phyloP scores from a whole-genome alignment of 345 rosid genomes.

The Hypericum androsaemum region DNA sequence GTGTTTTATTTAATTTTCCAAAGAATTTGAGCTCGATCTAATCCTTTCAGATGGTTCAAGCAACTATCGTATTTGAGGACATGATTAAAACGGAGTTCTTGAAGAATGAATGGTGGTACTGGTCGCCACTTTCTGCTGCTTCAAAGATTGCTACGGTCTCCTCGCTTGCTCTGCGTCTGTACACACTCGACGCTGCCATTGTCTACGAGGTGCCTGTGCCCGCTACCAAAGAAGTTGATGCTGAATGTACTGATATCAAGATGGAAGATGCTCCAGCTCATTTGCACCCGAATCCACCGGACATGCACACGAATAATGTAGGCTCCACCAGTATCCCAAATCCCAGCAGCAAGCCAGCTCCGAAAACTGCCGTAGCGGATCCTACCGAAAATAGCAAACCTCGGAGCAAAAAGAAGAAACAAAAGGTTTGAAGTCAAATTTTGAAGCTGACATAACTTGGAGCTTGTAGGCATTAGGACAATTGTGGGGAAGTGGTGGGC shows the following conservation, averaged over 20 bases:
- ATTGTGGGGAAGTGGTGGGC: neutral
- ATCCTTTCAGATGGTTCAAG: slow-evolving; percentile 30
- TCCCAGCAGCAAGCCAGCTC: slow-evolving; percentile 9
- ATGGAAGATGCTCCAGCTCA: neutral
- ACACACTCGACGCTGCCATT: slow-evolving; percentile 31
- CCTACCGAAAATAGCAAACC: neutral
- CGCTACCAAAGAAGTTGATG: slow-evolving; percentile 5
- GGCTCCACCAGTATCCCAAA: slow-evolving; percentile 9
- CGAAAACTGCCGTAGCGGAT: neutral
- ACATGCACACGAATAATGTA: neutral
- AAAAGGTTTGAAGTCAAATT: slow-evolving; percentile 11
- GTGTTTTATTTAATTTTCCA: neutral
- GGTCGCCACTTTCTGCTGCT: slow-evolving; percentile 29
- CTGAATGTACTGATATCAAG: slow-evolving; percentile 6
- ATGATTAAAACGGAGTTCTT: slow-evolving; percentile 27
- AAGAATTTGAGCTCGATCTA: neutral
- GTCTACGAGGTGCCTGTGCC: slow-evolving; percentile 15
- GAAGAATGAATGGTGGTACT: slow-evolving; percentile 31
- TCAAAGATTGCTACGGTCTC: slow-evolving; percentile 25
- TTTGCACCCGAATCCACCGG: too few species aligned
- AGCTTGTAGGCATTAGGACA: neutral
- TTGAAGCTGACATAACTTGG: neutral
- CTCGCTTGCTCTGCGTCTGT: slow-evolving; percentile 27
- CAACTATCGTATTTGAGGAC: slow-evolving; percentile 24
- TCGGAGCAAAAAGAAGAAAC: slow-evolving; percentile 13